phyloP scores from a whole-genome alignment of 1,284 basidiomycete genomes.

The Coniferiporia weirii region DNA sequence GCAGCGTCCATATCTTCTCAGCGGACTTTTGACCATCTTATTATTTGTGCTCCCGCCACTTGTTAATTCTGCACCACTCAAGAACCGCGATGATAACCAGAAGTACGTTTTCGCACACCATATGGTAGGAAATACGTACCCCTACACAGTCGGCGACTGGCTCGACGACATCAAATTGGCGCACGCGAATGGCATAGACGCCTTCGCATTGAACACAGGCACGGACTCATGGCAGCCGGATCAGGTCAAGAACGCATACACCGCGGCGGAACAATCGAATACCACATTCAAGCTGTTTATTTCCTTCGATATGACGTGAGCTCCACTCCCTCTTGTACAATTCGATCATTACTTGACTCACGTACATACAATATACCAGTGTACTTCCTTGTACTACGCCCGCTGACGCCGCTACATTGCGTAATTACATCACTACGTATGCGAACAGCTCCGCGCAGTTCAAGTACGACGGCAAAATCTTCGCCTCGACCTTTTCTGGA shows the following conservation, averaged over 20 bases:
- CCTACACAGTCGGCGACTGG: constrained; percentile 59
- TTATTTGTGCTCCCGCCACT: neutral
- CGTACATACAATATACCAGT: constrained; percentile 29
- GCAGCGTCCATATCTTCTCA: neutral
- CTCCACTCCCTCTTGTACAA: constrained; percentile 7
- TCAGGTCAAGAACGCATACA: constrained; percentile 62
- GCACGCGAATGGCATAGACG: constrained; percentile 55
- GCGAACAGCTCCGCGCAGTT: constrained; percentile 62
- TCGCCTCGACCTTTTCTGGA: constrained; percentile 80
- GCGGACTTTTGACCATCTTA: neutral
- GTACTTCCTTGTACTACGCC: constrained; percentile 51
- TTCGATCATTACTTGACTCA: neutral
- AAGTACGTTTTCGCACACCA: constrained; percentile 63
- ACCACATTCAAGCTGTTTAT: constrained; percentile 73
- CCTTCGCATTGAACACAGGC: constrained; percentile 65
- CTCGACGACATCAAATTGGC: constrained; percentile 52
- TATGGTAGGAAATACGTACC: constrained; percentile 64
- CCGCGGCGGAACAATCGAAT: constrained; percentile 49
- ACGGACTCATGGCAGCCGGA: constrained; percentile 59
- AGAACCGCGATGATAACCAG: constrained; percentile 16
- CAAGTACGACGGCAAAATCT: constrained; percentile 48
- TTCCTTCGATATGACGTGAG: constrained; percentile 74
- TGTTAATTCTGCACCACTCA: neutral
- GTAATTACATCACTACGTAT: constrained; percentile 54
- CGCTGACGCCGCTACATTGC: constrained; percentile 51